phyloP scores from a whole-genome alignment of 2,329 filamentous ascomycete genomes.

The Penicillium polonicum region DNA sequence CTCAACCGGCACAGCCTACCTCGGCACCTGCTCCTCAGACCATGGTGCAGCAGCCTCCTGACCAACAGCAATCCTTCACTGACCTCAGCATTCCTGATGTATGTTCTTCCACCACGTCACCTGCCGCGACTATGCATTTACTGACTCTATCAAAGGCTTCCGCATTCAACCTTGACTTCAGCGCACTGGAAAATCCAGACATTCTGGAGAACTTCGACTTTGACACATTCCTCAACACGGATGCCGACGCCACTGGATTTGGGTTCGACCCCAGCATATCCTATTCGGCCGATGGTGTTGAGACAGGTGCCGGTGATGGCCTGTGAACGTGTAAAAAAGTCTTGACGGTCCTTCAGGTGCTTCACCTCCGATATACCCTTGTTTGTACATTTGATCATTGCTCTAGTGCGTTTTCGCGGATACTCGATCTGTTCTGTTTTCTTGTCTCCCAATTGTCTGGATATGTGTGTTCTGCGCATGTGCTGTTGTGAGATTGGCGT shows the following conservation, averaged over 20 bases:
- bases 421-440: conserved; percentile 20
- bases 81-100: conserved; percentile 41
- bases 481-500: conserved; percentile 35
- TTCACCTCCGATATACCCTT: conserved; percentile 40
- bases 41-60: conserved; percentile 37
- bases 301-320: conserved; percentile 42
- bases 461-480: conserved; percentile 28
- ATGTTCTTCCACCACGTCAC: conserved; percentile 19
- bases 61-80: conserved; percentile 35
- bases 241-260: conserved; percentile 44
- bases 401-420: conserved; percentile 26
- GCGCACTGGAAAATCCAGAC: conserved; percentile 47
- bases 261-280: conserved; percentile 44
- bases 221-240: conserved; percentile 64
- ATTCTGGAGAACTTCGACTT: conserved; percentile 61
- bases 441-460: conserved; percentile 30
- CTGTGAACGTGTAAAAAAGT: conserved; percentile 38
- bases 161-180: conserved; percentile 46
- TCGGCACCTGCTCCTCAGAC: conserved; percentile 37
- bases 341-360: conserved; percentile 35
- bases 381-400: conserved; percentile 39
- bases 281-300: conserved; percentile 44
- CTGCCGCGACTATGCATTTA: neutral
- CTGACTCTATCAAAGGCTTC: conserved; percentile 23
- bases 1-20: conserved; percentile 34